Evolutionary conservation across 805 yeast species (phyloP), one percentile per base, ranked within the genome.

Genomic region (Zygosaccharomyces siamensis): DNA sequence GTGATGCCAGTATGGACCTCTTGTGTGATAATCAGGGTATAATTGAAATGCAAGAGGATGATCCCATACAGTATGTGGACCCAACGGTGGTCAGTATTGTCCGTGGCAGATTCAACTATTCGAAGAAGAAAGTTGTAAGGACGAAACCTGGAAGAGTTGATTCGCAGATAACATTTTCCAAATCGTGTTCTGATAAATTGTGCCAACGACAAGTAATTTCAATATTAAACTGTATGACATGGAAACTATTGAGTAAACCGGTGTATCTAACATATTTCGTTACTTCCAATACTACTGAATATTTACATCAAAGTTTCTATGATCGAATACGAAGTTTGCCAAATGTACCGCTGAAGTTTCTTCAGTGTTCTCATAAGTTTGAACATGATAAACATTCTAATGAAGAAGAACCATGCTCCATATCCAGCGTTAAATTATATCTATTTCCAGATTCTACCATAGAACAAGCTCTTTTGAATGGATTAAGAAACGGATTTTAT

Each of bases 91-190:
- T 47, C 7, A 57, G 58, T 0, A 53, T 70, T 0, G 12, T 78
- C 1, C 62, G 96, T 57, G 97, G 97, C 0, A 65, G 95, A 35
- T 77, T 76, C 31, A 72, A 79, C 61, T 83, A 79, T 54, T 68
- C 67, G 12, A 57, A 67, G 16, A 66, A 74, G 2, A 96, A 96
- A 0, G 66, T 71, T 7, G 89, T 92, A 1, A 72, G 99, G 53
- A 90, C 98, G 0, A 92, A 93, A 61, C 99, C 98, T 0, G 99
- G 99, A 1, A 66, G 98, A 44, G 63, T 73, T 26, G 98, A 93
- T 62, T 84, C 97, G 2, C 75, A 77, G 1, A 53, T 80, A 3
- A 78, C 95, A 0, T 65, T 77, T 43, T 86, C 95, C 27, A 92
- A 89, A 63, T 87, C 96, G 0, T 92, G 98, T 63, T 81, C 95